Base-by-base conservation (phyloP, 306 rosid genomes). In the Lablab purpureus region DNA sequence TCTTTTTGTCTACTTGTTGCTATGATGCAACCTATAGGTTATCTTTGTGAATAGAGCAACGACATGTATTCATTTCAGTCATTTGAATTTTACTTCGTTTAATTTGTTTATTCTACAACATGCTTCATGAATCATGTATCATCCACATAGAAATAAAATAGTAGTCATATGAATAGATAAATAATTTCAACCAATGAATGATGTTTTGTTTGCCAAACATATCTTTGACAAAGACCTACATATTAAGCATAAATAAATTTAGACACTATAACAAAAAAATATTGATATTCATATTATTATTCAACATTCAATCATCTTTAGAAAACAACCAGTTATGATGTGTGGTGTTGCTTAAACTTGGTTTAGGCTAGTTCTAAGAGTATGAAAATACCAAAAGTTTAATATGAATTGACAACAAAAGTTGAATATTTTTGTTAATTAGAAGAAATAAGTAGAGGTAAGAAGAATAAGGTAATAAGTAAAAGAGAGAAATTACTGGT, bases 401-500 rank as follows among this genome's bases (percentile, higher is more conserved):
- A n/a, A n/a, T n/a, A n/a, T n/a, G 70, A 51, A 63, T 76, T n/a
- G n/a, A n/a, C 30, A 76, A 71, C 75, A 28, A 11, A 56, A 80
- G 40, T 73, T 54, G 2, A 73, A 40, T 40, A 47, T 5, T 37
- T 80, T 67, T 67, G 64, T 55, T 28, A 73, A 19, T 25, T 71
- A 69, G 77, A 79, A 79, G 59, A 6, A 37, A 76, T 27, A 58
- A 12, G 23, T 34, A 37, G 13, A 19, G 45, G 72, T 51, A n/a
- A n/a, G 10, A 25, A 25, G 37, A 32, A 14, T 23, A 65, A 2
- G n/a, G n/a, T 80, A 67, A 45, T 11, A 59, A 69, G 83, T 45
- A 79, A 6, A 73, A 65, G 22, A 59, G 13, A 47, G 71, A 55
- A 77, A 86, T 83, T 49, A 67, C 54, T 66, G 72, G 50, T 63